phyloP scores from a whole-genome alignment of 208 protist genomes.

The Crithidia thermophila region DNA sequence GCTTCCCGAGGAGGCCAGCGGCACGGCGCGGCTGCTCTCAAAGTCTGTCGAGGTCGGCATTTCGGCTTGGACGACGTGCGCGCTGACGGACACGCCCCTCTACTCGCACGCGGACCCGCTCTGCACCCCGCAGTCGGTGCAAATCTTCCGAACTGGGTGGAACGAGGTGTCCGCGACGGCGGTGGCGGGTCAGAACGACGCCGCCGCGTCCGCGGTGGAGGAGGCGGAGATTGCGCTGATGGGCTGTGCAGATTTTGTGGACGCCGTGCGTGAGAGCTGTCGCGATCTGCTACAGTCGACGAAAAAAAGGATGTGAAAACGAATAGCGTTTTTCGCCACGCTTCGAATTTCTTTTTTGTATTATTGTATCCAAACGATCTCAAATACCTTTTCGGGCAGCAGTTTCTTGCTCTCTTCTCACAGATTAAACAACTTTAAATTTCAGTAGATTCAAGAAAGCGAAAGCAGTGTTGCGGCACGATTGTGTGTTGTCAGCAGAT shows the following conservation, averaged over 20 bases:
- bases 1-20: slow-evolving; percentile 36
- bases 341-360: slow-evolving; percentile 4
- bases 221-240: slow-evolving; percentile 27
- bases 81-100: slow-evolving; percentile 22
- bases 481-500: too few species aligned
- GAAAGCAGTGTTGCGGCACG: too few species aligned
- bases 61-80: slow-evolving; percentile 40
- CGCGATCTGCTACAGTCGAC: background rate
- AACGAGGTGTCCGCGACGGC: slow-evolving; percentile 31
- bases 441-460: too few species aligned
- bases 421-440: too few species aligned
- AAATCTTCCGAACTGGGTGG: slow-evolving; percentile 38
- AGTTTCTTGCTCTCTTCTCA: too few species aligned
- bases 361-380: too few species aligned
- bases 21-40: slow-evolving; percentile 34
- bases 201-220: background rate
- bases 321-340: background rate
- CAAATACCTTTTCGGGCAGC: too few species aligned
- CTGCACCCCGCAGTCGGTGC: slow-evolving; percentile 34
- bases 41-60: slow-evolving; percentile 62
- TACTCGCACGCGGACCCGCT: slow-evolving; percentile 36
- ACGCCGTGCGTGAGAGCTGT: slow-evolving; percentile 17
- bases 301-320: background rate
- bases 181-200: background rate
- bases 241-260: slow-evolving; percentile 35